These are phyloP conservation scores for Brettanomyces naardenensis DNA, from an alignment of 805 yeast species.

Conservation along the genomic window DNA sequence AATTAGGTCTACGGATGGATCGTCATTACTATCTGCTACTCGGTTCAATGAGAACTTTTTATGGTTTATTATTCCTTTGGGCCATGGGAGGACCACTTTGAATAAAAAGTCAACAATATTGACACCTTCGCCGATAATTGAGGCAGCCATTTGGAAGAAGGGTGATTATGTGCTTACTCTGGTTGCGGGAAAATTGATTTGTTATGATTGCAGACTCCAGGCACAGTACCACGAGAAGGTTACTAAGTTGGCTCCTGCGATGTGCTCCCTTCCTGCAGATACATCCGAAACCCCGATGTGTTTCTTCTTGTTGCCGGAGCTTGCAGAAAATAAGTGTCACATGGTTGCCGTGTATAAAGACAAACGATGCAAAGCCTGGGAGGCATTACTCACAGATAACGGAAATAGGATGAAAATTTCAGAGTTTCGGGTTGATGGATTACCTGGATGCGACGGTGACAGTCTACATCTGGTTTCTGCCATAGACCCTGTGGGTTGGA, in stretches of 20 bases:
- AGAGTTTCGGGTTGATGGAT: constrained; percentile 16
- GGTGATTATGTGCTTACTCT: constrained; percentile 41
- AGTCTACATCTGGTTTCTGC: constrained; percentile 28
- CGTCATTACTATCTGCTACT: constrained; percentile 48
- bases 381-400: constrained; percentile 17
- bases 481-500: constrained; percentile 64
- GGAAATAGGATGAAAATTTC: constrained; percentile 26
- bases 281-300: constrained; percentile 14
- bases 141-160: constrained; percentile 41
- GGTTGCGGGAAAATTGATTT: constrained; percentile 35
- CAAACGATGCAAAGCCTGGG: constrained; percentile 34
- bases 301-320: constrained; percentile 31
- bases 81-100: constrained; percentile 20
- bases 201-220: constrained; percentile 52
- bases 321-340: constrained; percentile 26
- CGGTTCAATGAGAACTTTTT: constrained; percentile 55
- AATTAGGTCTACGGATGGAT: constrained; percentile 60
- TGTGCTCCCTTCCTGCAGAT: constrained; percentile 8
- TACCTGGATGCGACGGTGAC: constrained; percentile 32
- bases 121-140: constrained; percentile 39
- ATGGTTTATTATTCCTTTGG: constrained; percentile 42
- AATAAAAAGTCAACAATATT: constrained; percentile 27
- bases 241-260: constrained; percentile 21
- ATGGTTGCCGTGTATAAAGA: constrained; percentile 43
- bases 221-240: constrained; percentile 9